phyloP scores from a whole-genome alignment of 352 stramenopile genomes.

The Phytophthora tentaculata region DNA sequence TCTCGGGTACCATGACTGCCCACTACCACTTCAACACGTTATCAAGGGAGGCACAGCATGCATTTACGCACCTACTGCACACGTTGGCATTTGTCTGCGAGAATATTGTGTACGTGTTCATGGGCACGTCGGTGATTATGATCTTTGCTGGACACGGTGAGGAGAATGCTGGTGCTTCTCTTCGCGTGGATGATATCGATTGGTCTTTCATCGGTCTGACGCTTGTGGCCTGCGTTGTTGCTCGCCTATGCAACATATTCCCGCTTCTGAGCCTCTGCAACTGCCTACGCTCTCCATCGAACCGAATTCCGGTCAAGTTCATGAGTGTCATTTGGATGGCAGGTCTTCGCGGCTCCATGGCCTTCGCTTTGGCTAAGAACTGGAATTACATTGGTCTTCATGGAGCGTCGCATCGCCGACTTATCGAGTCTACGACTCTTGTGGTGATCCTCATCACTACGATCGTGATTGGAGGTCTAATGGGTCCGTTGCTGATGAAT shows the following conservation, averaged over 20 bases:
- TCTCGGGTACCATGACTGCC: constrained; percentile 91
- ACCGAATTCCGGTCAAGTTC: constrained; percentile 73
- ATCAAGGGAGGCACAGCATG: constrained; percentile 79
- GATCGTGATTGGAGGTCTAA: constrained; percentile 80
- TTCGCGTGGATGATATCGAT: constrained; percentile 83
- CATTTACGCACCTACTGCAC: constrained; percentile 87
- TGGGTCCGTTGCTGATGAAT: constrained; percentile 66
- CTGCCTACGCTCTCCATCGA: constrained; percentile 52
- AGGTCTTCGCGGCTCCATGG: constrained; percentile 93
- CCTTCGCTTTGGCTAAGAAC: constrained; percentile 91
- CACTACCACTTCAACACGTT: constrained; percentile 91
- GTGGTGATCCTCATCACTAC: constrained; percentile 90
- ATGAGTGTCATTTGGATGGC: constrained; percentile 93
- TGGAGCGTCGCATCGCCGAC: constrained; percentile 71
- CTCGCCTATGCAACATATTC: constrained; percentile 82
- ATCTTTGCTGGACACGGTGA: constrained; percentile 79
- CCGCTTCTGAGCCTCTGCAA: constrained; percentile 79
- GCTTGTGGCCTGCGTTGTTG: constrained; percentile 70
- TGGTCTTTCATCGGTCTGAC: constrained; percentile 84
- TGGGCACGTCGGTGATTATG: constrained; percentile 86
- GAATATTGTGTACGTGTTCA: constrained; percentile 88
- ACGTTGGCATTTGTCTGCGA: constrained; percentile 84
- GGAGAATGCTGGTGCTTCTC: constrained; percentile 55
- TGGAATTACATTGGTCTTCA: constrained; percentile 82
- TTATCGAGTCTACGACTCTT: constrained; percentile 88